Conservation (phyloP, 1,139 yeast genomes). For the Suhomyces atakaporum region DNA sequence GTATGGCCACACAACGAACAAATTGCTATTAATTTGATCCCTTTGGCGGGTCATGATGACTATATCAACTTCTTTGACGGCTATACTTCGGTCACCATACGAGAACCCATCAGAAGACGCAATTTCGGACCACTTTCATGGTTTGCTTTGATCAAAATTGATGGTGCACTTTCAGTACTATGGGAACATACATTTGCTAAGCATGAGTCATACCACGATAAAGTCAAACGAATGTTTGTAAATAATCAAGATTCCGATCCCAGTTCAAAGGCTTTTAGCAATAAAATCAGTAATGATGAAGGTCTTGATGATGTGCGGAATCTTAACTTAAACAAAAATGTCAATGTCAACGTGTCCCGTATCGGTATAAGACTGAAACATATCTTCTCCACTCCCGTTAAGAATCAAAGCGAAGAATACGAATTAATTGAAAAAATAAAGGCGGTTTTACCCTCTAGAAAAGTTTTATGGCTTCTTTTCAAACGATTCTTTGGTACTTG, state of each 20-base stretch:
- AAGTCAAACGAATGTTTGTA: constrained; percentile 5
- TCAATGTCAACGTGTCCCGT: not conserved
- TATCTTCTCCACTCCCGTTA: not conserved
- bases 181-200: constrained; percentile 22
- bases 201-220: constrained; percentile 5
- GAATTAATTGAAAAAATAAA: constrained; percentile 25
- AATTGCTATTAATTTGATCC: constrained; percentile 7
- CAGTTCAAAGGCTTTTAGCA: constrained; percentile 12
- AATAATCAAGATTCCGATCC: constrained; percentile 7
- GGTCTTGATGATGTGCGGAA: constrained; percentile 16
- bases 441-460: constrained; percentile 39
- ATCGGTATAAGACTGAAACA: constrained; percentile 1
- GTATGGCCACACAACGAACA: constrained; percentile 3
- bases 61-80: constrained; percentile 36
- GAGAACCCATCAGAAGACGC: constrained; percentile 25
- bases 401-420: constrained; percentile 22
- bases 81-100: constrained; percentile 27
- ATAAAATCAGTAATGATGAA: constrained; percentile 16
- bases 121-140: constrained; percentile 41
- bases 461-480: constrained; percentile 33
- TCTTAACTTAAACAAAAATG: not conserved
- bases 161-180: constrained; percentile 19
- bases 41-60: constrained; percentile 25
- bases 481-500: constrained; percentile 45
- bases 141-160: constrained; percentile 33